Evolutionary conservation across 495 filamentous ascomycete genomes (phyloP).

Genomic region (Podospora australis): DNA sequence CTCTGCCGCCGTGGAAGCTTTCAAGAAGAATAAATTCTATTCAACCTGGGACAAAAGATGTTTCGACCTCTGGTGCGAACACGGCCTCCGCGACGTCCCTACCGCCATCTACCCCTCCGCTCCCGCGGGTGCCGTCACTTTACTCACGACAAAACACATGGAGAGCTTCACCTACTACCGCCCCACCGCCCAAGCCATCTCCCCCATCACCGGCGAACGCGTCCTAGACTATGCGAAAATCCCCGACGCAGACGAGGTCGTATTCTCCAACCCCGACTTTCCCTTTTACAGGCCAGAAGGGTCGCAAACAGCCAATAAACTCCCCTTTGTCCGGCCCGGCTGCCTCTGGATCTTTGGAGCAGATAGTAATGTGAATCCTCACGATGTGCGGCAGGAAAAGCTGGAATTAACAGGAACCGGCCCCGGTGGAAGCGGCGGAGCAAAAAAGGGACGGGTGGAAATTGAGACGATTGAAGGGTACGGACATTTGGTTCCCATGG

Average conservation of each 20-base stretch:
- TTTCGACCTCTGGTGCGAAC: slow-evolving; percentile 55
- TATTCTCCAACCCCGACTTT: slow-evolving; percentile 17
- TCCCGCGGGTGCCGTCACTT: slow-evolving; percentile 33
- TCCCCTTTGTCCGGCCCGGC: slow-evolving; percentile 68
- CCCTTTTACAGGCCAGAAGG: slow-evolving; percentile 78
- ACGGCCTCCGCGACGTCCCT: slow-evolving; percentile 56
- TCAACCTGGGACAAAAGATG: slow-evolving; percentile 66
- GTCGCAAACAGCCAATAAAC: slow-evolving; percentile 49
- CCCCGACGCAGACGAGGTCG: slow-evolving; percentile 12
- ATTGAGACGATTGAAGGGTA: slow-evolving; percentile 57
- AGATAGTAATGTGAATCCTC: slow-evolving; percentile 54
- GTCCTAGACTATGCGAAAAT: slow-evolving; percentile 10
- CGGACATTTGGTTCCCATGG: slow-evolving; percentile 84
- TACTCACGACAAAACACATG: slow-evolving; percentile 59
- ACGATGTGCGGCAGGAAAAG: slow-evolving; percentile 47
- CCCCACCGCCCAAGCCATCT: slow-evolving; percentile 23
- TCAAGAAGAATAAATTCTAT: slow-evolving; percentile 61
- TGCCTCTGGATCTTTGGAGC: slow-evolving; percentile 77
- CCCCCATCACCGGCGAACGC: slow-evolving; percentile 10
- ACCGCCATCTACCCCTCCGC: slow-evolving; percentile 41
- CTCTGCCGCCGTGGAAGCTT: slow-evolving; percentile 53
- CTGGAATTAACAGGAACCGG: slow-evolving; percentile 59
- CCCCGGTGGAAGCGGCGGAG: slow-evolving; percentile 62
- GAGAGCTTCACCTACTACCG: slow-evolving; percentile 53
- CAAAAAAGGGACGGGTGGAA: slow-evolving; percentile 58